Evolutionary conservation across 768 basidiomycete genomes (phyloP), one percentile per base, ranked within the genome.

Genomic region (Suillus americanus): DNA sequence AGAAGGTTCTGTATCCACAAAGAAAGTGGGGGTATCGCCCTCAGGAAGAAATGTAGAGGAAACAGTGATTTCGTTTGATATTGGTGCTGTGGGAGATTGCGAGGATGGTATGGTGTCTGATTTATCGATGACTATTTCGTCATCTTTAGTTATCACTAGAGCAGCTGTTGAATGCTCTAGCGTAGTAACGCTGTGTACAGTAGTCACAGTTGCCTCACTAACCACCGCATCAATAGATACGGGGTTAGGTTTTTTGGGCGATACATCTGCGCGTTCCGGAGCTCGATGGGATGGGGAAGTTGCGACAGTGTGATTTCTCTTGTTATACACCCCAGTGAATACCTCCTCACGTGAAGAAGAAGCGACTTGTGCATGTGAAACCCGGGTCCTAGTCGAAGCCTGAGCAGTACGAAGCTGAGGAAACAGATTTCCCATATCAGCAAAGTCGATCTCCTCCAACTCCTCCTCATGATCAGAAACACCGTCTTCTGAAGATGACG

Each of bases 371-470:
- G 33, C 33, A 33, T 33, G 33, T 4, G 30, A 12, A 7, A 3
- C 20, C 18, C 5, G 53, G 3, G 13, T 18, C 23, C 8, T 45
- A 18, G 37, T 45, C n/a, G 30, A 51, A 20, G 65, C 61, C 9
- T 70, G 71, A 16, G 69, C 61, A 0, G 67, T 71, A 28, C 82
- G 81, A 16, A 86, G 74, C 64, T 78, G 69, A 25, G 79, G 78
- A 38, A 80, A 73, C 3, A 91, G 61, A 64, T 77, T 79, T 2
- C 75, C 84, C 50, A 89, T 69, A 56, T 91, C 89, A 18, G 81
- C 79, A 68, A 91, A 92, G 69, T 93, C 87, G 16, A 92, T 79
- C 69, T 86, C 86, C 70, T 85, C 82, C 30, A 88, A 72, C 20
- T 75, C 76, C 54, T 83, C 80, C 5, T 71, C 53, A 12, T 33